Conservation (phyloP, 129 eudicot genomes). For the Heracleum sosnowskyi region DNA sequence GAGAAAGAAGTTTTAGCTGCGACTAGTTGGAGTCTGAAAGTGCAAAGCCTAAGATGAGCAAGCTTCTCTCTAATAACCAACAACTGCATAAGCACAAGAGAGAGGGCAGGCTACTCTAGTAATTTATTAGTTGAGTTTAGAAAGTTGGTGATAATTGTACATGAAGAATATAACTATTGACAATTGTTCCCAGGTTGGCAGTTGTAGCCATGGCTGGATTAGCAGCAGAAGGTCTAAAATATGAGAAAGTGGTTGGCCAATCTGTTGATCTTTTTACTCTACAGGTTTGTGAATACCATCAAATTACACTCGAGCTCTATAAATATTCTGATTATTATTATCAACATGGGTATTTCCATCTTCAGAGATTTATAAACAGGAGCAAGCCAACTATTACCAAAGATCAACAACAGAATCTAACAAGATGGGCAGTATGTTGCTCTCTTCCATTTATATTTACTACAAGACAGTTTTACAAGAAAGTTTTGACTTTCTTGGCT, state of each 20-base stretch:
- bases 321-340: neutral
- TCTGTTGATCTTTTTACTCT: conserved; percentile 94
- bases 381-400: conserved; percentile 72
- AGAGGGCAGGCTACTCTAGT: neutral
- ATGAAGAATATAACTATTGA: neutral
- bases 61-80: too few relatives aligned
- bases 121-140: neutral
- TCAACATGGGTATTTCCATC: conserved; percentile 14
- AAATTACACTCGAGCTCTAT: conserved; percentile 1
- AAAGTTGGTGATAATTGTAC: neutral
- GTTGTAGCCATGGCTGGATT: conserved; percentile 99
- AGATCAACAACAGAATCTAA: conserved; percentile 86
- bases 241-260: conserved; percentile 94
- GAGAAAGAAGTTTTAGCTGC: neutral
- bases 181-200: conserved; percentile 59
- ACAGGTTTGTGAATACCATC: conserved; percentile 48
- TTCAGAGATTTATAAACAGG: conserved; percentile 86
- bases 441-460: neutral
- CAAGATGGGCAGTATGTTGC: conserved; percentile 95
- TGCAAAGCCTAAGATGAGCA: neutral
- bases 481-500: neutral
- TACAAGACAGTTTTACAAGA: neutral
- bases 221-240: conserved; percentile 96
- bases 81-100: neutral
- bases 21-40: neutral